Base-by-base conservation (phyloP, 495 filamentous ascomycete species). In the Neohortaea acidophila region DNA sequence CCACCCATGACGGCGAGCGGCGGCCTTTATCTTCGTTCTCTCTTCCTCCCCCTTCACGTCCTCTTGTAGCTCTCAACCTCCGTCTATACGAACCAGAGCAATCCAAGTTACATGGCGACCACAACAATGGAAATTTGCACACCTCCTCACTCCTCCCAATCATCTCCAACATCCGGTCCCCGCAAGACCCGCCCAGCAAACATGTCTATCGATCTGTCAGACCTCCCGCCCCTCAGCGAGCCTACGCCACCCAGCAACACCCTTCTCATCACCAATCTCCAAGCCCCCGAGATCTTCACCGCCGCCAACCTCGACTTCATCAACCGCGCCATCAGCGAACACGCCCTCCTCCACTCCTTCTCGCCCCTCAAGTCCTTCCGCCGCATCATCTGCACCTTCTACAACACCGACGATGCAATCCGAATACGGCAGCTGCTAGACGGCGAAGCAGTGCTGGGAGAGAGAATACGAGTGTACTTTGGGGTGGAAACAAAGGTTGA, bases 161-260 rank as follows among this genome's bases (percentile, higher is more conserved):
- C 45, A 19, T 8, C 24, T 10, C 12, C 31, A 6, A 21, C 11
- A 4, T 19, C 30, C 2, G n/a, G 13, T 2, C 11, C 39, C 12
- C 11, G n/a, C 8, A 27, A 32, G n/a, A 41, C 42, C 37, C 41
- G 41, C 47, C 66, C 72, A 27, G 66, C 67, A n/a, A 48, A 48
- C n/a, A 70, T 89, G 37, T 77, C 75, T 3, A 67, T 97, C 40
- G 87, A 94, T 57, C 68, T 97, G 23, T 77, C 76, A 43, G 76
- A 67, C 54, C 55, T 94, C 14, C 87, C 87, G 23, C 69, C 83
- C 2, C 67, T 94, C 19, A 61, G 64, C n/a, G 70, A 77, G 51
- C 87, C 89, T 4, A 72, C 81, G 2, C 74, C 79, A 17, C 84
- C 87, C 23, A 80, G 83, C 42, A 97, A 97, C 62, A 94, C 85